Evolutionary conservation across 2,329 filamentous ascomycete species (phyloP).

Genomic region (Aspergillaceae sp.): DNA sequence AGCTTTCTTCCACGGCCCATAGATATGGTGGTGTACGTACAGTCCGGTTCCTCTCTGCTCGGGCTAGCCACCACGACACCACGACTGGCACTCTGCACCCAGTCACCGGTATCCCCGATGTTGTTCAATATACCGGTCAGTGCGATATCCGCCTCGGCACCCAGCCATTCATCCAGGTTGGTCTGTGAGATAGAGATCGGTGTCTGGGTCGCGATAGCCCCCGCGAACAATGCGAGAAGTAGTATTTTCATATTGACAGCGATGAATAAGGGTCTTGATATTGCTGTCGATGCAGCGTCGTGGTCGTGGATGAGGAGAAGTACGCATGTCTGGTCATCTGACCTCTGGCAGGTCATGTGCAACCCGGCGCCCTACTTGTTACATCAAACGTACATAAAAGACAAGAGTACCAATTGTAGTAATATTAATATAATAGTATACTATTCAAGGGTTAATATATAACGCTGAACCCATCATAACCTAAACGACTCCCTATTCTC

Average conservation of each 20-base stretch:
- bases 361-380: neutral
- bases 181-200: too few species aligned
- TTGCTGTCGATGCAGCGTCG: too few species aligned
- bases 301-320: neutral
- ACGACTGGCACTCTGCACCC: constrained; percentile 39
- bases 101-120: constrained; percentile 35
- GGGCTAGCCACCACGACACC: constrained; percentile 51
- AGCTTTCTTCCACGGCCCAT: too few species aligned
- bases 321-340: neutral
- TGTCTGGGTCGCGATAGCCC: too few species aligned
- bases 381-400: neutral
- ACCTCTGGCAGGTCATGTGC: neutral
- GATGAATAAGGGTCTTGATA: too few species aligned
- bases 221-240: too few species aligned
- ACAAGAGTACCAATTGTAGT: too few species aligned
- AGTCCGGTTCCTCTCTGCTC: constrained; percentile 46
- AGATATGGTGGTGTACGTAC: constrained; percentile 26
- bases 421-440: too few species aligned
- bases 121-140: constrained; percentile 5
- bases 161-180: constrained; percentile 4
- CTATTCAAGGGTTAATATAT: too few species aligned
- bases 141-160: constrained; percentile 4
- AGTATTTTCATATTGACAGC: too few species aligned
- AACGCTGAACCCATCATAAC: constrained; percentile 9
- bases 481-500: constrained; percentile 15